A percentile compares a stretch with the other conserved stretches of the same genome.
phyloP scores from a whole-genome alignment of 768 basidiomycete genomes.

The Psilocybe sp. region DNA sequence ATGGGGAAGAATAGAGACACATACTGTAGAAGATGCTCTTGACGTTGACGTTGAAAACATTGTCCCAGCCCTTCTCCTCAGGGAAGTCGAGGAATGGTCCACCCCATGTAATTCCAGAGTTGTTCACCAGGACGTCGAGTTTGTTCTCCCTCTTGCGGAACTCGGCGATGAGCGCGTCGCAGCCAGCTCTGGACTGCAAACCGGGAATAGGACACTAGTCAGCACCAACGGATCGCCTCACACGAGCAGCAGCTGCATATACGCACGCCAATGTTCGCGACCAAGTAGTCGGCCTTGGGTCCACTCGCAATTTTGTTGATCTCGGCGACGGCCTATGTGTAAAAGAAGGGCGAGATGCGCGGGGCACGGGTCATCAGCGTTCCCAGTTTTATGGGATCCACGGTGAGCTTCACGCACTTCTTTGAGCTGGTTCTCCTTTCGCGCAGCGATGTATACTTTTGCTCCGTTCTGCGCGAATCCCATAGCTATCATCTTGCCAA shows the following conservation, averaged over 20 bases:
- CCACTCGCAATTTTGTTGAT: conserved; percentile 62
- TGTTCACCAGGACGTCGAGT: conserved; percentile 82
- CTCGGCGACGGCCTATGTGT: conserved; percentile 45
- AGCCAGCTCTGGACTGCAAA: conserved; percentile 70
- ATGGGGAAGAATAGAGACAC: conserved; percentile 18
- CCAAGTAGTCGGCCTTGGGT: conserved; percentile 62
- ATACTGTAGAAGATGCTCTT: conserved; percentile 81
- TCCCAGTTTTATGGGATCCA: conserved; percentile 1
- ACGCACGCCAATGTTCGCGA: conserved; percentile 71
- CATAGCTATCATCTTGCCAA: conserved; percentile 82
- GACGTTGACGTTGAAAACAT: conserved; percentile 78
- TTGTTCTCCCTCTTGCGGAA: conserved; percentile 70
- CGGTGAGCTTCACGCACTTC: conserved; percentile 42
- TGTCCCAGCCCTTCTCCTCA: conserved; percentile 85
- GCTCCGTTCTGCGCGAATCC: conserved; percentile 85
- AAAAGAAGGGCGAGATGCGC: background rate
- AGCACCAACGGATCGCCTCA: background rate
- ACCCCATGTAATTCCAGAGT: conserved; percentile 81
- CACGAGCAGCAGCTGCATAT: background rate
- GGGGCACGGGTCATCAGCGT: background rate
- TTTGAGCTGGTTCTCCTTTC: conserved; percentile 77
- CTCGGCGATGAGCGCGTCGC: conserved; percentile 64
- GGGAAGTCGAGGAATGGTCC: conserved; percentile 67
- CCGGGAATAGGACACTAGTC: background rate
- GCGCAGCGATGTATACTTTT: conserved; percentile 85